Conservation (phyloP, 2,329 filamentous ascomycete species). For the Xylogone sp. region DNA sequence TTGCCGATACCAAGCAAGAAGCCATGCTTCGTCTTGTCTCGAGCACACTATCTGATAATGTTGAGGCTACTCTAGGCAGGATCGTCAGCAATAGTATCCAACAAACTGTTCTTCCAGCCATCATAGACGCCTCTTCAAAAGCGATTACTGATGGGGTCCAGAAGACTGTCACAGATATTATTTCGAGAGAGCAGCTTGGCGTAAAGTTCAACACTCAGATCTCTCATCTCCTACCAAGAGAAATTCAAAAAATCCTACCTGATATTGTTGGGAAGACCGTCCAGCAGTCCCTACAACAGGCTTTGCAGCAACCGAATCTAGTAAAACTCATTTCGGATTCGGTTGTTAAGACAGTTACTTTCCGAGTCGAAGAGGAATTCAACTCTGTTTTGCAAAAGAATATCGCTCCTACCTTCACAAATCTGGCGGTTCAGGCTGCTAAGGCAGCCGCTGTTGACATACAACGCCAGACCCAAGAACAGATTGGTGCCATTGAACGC, state of each 20-base stretch:
- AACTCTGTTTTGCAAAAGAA: slow-evolving; percentile 55
- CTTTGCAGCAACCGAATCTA: slow-evolving; percentile 68
- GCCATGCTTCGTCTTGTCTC: slow-evolving; percentile 66
- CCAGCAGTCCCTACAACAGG: not conserved
- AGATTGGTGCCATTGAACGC: slow-evolving; percentile 23
- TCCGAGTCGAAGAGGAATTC: slow-evolving; percentile 68
- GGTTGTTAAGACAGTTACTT: slow-evolving; percentile 61
- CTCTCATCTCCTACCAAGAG: slow-evolving; percentile 42
- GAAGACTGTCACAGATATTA: not conserved
- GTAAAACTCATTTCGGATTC: slow-evolving; percentile 70
- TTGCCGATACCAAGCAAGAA: slow-evolving; percentile 63
- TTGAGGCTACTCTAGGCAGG: slow-evolving; percentile 44
- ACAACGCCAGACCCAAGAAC: slow-evolving; percentile 49
- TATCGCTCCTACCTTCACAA: slow-evolving; percentile 63
- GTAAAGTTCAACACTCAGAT: slow-evolving; percentile 47
- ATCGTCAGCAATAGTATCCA: slow-evolving; percentile 61
- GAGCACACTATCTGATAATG: slow-evolving; percentile 64
- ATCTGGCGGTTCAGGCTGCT: slow-evolving; percentile 60
- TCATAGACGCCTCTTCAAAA: slow-evolving; percentile 64
- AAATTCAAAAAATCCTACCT: slow-evolving; percentile 69
- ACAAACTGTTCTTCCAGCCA: slow-evolving; percentile 70
- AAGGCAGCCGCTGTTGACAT: slow-evolving; percentile 66
- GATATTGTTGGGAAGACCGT: slow-evolving; percentile 57
- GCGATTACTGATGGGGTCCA: slow-evolving; percentile 42
- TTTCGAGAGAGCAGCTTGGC: slow-evolving; percentile 60